Evolutionary conservation across 1,139 yeast genomes (phyloP), one percentile per base, ranked within the genome.

Genomic region (Candida freyschussii): DNA sequence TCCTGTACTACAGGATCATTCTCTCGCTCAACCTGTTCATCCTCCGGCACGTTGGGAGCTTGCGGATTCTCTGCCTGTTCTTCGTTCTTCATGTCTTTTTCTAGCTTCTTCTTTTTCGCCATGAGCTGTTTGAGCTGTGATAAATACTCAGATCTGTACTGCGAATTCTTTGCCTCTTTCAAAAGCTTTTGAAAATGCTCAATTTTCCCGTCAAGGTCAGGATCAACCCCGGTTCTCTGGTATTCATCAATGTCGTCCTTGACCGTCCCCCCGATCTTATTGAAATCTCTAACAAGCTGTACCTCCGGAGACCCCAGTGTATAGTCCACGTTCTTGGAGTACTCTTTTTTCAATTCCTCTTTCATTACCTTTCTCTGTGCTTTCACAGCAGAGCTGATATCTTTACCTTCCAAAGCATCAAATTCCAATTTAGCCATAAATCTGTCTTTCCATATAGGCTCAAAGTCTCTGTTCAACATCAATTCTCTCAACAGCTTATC

Each of bases 281-380:
- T 36, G 34, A 34, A 34, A 14, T 40, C 36, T 7, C 19, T 24
- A 8, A 11, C 6, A 4, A 39, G 23, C 6, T 24, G 7, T 3
- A 32, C 5, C 4, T 8, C 7, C 1, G 30, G 5, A 16, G 33
- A 36, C 9, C 37, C 38, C 21, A 39, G 29, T 1, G 42, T 33
- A 25, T 36, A 39, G 30, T 39, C 43, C 7, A 33, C 43, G 6
- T 24, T n/a, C 17, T 33, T 32, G 2, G 33, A 21, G 24, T 39
- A 39, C 29, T 39, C 43, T 15, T 13, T 30, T 11, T 21, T 16
- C 11, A 39, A 4, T 28, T 32, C 36, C 16, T 24, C 19, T 17
- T 32, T 26, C 37, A 36, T 33, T 17, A n/a, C 13, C 9, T 21
- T 22, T 17, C 17, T 30, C 21, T 32, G 33, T 2, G 5, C 13